Conservation (phyloP, 805 yeast species). For the Wickerhamia fluorescens region DNA sequence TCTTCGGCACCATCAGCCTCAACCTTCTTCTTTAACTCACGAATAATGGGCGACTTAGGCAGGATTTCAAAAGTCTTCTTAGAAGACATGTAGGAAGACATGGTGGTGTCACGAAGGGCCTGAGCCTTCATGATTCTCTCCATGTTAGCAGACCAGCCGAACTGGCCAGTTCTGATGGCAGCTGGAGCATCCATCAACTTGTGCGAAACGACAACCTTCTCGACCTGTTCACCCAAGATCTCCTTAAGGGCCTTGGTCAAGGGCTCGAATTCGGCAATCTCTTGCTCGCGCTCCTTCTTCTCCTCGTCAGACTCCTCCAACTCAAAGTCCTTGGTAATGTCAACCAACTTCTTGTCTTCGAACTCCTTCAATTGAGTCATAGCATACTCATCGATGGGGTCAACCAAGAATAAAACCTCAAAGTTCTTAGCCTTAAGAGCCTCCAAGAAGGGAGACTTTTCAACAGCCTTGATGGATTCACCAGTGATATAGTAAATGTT, state of each 20-base stretch:
- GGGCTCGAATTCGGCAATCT: conserved; percentile 84
- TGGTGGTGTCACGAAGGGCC: conserved; percentile 96
- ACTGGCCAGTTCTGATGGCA: conserved; percentile 99
- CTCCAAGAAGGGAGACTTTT: conserved; percentile 98
- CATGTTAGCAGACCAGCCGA: conserved; percentile 99
- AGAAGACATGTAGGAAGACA: conserved; percentile 99
- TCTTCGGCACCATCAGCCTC: conserved; percentile 97
- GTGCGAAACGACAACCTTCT: conserved; percentile 97
- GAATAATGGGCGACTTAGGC: conserved; percentile 91
- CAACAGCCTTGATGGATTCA: conserved; percentile 95
- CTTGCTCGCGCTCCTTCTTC: conserved; percentile 89
- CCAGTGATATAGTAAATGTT: conserved; percentile 99
- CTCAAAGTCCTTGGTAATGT: conserved; percentile 98
- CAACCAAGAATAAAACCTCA: conserved; percentile 95
- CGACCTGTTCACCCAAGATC: conserved; percentile 96
- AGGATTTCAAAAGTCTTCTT: conserved; percentile 99
- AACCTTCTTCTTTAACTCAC: conserved; percentile 93
- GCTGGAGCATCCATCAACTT: conserved; percentile 98
- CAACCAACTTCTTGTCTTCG: conserved; percentile 98
- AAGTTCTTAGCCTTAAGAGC: conserved; percentile 97
- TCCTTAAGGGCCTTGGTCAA: conserved; percentile 95
- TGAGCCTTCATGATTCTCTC: conserved; percentile 99
- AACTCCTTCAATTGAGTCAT: conserved; percentile 99
- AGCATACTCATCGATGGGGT: conserved; percentile 99
- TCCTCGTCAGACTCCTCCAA: conserved; percentile 98